Base-by-base conservation (phyloP, 176 grass and related monocot genomes). In the Hyparrhenia diplandra region DNA sequence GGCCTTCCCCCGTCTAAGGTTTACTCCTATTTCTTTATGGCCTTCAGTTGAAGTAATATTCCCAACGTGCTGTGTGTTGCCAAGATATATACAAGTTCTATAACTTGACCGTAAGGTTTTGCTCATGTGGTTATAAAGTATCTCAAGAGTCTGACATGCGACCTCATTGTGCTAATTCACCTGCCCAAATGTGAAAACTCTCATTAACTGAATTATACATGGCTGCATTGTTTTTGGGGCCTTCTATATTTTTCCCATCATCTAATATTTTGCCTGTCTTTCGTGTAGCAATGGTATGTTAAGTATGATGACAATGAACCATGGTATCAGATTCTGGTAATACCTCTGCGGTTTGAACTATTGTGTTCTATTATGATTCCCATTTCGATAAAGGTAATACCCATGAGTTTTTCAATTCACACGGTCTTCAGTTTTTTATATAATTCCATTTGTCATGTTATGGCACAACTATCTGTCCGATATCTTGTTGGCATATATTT, bases 351-450 rank as follows among this genome's bases (percentile, higher is more conserved):
- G 46, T 97, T 97, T 82, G 95, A 97, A 78, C 82, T 97, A 16
- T 81, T 97, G 58, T 97, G 95, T 76, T 97, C 95, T 69, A 97
- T 97, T 64, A 97, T 97, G 95, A 97, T 97, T 84, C 95, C 95
- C 52, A 97, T 97, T 85, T 97, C 95, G 65, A 92, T 97, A 79
- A 97, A 97, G 95, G 95, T 97, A n/a, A 90, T 85, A 31, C 10
- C 13, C 46, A 23, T 10, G 63, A 37, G 43, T 65, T 29, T 64
- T 76, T 21, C 30, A 58, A 52, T 66, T 76, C 30, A 45, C 54
- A 47, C 20, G 28, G 40, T 84, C 71, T 55, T 72, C 70, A 71
- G 12, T 11, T 84, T 76, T 35, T 72, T 76, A 83, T 89, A 75
- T 79, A 80, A 58, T 70, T 73, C 59, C 18, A 71, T 51, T 51